Base-by-base conservation (phyloP, 441 rosid species). In the Capsella rubella region DNA sequence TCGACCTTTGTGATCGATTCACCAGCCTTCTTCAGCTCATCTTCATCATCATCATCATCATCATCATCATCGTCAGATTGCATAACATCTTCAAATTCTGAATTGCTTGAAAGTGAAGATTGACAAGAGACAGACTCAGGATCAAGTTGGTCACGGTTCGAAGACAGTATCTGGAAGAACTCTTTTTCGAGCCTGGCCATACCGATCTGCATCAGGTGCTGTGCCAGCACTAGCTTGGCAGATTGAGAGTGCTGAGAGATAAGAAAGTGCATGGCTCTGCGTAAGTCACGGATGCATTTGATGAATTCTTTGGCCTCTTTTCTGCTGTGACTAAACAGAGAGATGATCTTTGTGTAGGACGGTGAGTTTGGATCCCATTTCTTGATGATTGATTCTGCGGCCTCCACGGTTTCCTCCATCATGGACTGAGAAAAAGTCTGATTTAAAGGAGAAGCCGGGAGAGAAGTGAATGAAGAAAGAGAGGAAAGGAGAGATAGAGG, bases 301-400 rank as follows among this genome's bases (percentile, higher is more conserved):
- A 94, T 78, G 74, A 78, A 90, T 53, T 82, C 79, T 56, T 67
- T 76, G 35, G 95, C 89, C 49, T 91, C 91, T 13, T 74, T 73
- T 65, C 85, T 73, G 67, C 76, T 67, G 11, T 81, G 74, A 8
- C 62, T 63, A 76, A 91, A 91, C 56, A 89, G 71, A 49, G 78
- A 76, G 37, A 60, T 43, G 65, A 78, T 64, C 34, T 45, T 76
- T 46, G 74, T 62, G 67, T 54, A 37, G 0, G 89, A 73, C 0
- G 87, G 42, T 6, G 95, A 54, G 68, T 77, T 71, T 0, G 58
- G 37, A 45, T 82, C 90, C 99, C 99, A 94, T 74, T 81, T 86
- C 46, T 27, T 79, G 81, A 91, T 89, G 62, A 87, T 73, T 32
- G 76, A 3, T 64, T 85, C 87, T 0, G 93, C 88, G 12, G 79